phyloP scores from a whole-genome alignment of 2,329 filamentous ascomycete genomes.

The Calonectria pseudoturangicola region DNA sequence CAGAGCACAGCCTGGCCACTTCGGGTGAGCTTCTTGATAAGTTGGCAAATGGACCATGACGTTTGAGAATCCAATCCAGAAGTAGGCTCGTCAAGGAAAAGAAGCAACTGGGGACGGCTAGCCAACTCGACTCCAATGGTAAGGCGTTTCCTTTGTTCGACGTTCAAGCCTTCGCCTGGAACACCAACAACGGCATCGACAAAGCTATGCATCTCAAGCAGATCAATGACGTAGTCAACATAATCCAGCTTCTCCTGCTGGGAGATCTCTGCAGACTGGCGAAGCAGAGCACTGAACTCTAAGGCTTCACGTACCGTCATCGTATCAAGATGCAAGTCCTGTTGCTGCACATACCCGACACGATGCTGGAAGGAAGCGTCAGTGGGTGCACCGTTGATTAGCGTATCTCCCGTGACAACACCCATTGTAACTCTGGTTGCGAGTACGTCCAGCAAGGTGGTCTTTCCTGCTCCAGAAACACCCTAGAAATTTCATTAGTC shows the following conservation, averaged over 20 bases:
- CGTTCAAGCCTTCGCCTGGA: conserved; percentile 88
- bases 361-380: conserved; percentile 92
- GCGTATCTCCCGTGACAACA: conserved; percentile 89
- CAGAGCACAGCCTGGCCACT: conserved; percentile 94
- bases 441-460: conserved; percentile 89
- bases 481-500: conserved; percentile 64
- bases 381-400: conserved; percentile 77
- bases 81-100: conserved; percentile 96
- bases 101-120: conserved; percentile 89
- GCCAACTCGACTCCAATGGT: conserved; percentile 97
- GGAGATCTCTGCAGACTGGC: conserved; percentile 85
- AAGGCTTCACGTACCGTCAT: conserved; percentile 92
- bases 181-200: conserved; percentile 94
- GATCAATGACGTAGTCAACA: conserved; percentile 91
- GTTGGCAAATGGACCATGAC: conserved; percentile 91
- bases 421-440: conserved; percentile 92
- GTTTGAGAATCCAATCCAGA: conserved; percentile 97
- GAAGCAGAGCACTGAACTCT: conserved; percentile 88
- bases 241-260: conserved; percentile 88
- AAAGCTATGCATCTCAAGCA: conserved; percentile 92
- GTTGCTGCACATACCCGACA: conserved; percentile 93
- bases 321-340: conserved; percentile 90
- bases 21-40: conserved; percentile 92
- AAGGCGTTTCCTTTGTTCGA: conserved; percentile 82
- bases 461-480: conserved; percentile 93